Evolutionary conservation across 306 rosid species (phyloP).

Genomic region (Pyrus communis): DNA sequence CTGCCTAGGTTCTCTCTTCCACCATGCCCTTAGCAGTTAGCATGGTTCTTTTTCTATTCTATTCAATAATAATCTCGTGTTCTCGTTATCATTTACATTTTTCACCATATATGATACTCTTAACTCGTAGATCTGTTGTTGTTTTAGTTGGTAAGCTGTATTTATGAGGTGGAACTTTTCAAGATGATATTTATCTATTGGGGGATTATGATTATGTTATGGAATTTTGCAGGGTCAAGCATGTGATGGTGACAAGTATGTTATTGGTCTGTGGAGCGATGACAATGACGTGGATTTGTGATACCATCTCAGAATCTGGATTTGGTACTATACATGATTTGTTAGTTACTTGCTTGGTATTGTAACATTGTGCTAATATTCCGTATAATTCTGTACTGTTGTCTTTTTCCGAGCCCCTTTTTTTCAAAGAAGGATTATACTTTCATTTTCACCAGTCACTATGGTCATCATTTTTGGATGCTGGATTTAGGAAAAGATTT

Average conservation of each 20-base stretch:
- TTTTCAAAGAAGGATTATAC: neutral
- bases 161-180: neutral
- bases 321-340: slow-evolving; percentile 52
- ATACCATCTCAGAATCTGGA: slow-evolving; percentile 94
- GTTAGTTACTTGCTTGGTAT: slow-evolving; percentile 10
- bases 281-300: slow-evolving; percentile 93
- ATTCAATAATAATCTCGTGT: neutral
- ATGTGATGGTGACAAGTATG: slow-evolving; percentile 70
- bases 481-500: neutral
- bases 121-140: neutral
- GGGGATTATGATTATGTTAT: slow-evolving; percentile 10
- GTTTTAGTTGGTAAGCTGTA: neutral
- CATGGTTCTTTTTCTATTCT: neutral
- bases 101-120: neutral
- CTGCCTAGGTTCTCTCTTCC: neutral
- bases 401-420: neutral
- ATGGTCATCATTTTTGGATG: neutral
- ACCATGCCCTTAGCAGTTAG: neutral
- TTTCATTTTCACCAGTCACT: neutral
- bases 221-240: slow-evolving; percentile 66
- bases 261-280: slow-evolving; percentile 91
- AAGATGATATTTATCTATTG: neutral
- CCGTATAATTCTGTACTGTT: neutral
- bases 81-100: neutral
- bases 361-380: neutral